Conservation (phyloP, 495 filamentous ascomycete genomes). For the Aspergillus leporis region DNA sequence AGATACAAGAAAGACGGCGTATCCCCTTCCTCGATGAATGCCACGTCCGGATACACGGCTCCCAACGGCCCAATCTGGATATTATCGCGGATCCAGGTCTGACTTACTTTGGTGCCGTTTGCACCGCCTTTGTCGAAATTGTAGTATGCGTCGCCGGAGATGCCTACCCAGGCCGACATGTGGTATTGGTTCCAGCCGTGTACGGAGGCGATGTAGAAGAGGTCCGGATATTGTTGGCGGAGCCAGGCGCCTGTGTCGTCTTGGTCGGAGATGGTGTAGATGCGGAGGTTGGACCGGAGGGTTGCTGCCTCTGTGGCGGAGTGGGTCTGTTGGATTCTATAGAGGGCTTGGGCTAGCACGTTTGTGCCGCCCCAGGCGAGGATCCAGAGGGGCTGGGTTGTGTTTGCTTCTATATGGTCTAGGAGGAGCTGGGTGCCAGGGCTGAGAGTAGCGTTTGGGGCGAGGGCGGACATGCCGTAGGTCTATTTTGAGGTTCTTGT, state of each 20-base stretch:
- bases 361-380: slow-evolving; percentile 50
- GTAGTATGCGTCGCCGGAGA: slow-evolving; percentile 41
- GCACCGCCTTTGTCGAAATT: slow-evolving; percentile 42
- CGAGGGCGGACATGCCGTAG: slow-evolving; percentile 29
- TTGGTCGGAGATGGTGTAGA: slow-evolving; percentile 50
- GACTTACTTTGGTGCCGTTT: slow-evolving; percentile 31
- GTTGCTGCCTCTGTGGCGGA: slow-evolving; percentile 22
- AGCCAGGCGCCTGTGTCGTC: slow-evolving; percentile 48
- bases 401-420: slow-evolving; percentile 19
- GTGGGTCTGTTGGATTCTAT: slow-evolving; percentile 25
- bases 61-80: slow-evolving; percentile 46
- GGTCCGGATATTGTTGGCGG: slow-evolving; percentile 38
- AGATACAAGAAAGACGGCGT: slow-evolving; percentile 45
- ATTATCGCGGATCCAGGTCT: slow-evolving; percentile 40
- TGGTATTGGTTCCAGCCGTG: slow-evolving; percentile 47
- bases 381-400: slow-evolving; percentile 35
- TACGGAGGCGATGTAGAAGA: slow-evolving; percentile 44
- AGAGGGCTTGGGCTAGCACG: slow-evolving; percentile 41
- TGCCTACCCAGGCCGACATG: slow-evolving; percentile 44
- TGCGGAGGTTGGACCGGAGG: slow-evolving; percentile 35
- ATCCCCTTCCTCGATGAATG: slow-evolving; percentile 45
- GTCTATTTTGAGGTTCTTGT: too few species aligned
- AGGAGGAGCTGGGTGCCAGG: slow-evolving; percentile 34
- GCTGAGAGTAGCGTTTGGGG: slow-evolving; percentile 22
- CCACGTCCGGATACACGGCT: slow-evolving; percentile 36